A percentile compares a stretch with the other conserved stretches of the same genome.
Evolutionary conservation across 2,329 filamentous ascomycete species (phyloP).

Genomic region (Aaosphaeria pasadenensis): DNA sequence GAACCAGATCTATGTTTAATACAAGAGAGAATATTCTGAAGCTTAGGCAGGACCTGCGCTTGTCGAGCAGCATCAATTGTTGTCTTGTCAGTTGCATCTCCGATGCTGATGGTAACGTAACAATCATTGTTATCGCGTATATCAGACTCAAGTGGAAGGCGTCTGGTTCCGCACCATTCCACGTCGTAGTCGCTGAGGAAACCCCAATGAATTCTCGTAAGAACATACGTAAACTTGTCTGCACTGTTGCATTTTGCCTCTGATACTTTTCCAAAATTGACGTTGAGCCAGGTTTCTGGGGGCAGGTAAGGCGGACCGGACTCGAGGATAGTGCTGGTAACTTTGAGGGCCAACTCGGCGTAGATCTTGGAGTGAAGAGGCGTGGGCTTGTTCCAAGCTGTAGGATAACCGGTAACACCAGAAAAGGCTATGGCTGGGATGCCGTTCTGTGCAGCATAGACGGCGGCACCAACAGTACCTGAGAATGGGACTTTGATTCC

Average conservation of each 20-base stretch:
- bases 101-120: constrained; percentile 62
- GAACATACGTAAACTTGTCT: constrained; percentile 60
- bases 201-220: constrained; percentile 57
- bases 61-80: constrained; percentile 55
- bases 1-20: background rate
- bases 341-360: constrained; percentile 57
- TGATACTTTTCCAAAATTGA: constrained; percentile 62
- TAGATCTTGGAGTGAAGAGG: constrained; percentile 60
- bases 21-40: constrained; percentile 44
- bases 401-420: constrained; percentile 49
- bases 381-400: constrained; percentile 52
- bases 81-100: constrained; percentile 58
- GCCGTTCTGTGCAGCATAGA: constrained; percentile 46
- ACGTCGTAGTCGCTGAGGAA: constrained; percentile 49
- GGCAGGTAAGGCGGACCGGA: constrained; percentile 64
- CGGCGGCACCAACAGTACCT: constrained; percentile 65
- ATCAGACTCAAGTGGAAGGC: constrained; percentile 58
- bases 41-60: constrained; percentile 50
- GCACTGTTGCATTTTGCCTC: constrained; percentile 50
- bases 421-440: constrained; percentile 70
- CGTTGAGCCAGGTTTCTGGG: constrained; percentile 60
- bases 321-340: constrained; percentile 55
- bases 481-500: constrained; percentile 57
- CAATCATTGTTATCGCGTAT: constrained; percentile 52
- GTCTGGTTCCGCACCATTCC: constrained; percentile 52